Evolutionary conservation across 805 yeast genomes (phyloP).

Genomic region (Cyberlindnera mississippiensis): DNA sequence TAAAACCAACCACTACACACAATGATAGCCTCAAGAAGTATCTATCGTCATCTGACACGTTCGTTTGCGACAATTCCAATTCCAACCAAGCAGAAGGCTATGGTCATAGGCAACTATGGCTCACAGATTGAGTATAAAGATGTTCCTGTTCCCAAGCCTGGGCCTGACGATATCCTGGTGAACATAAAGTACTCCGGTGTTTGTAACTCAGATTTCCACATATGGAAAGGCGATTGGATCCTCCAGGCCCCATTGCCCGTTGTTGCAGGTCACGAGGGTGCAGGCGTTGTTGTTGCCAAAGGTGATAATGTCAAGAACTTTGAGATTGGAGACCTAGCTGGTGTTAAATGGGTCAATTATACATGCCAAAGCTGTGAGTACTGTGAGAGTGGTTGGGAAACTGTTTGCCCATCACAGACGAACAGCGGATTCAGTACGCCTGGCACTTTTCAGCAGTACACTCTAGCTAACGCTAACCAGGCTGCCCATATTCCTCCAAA

Average conservation of each 20-base stretch:
- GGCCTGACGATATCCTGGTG: conserved; percentile 48
- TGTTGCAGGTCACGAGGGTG: conserved; percentile 63
- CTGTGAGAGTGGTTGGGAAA: conserved; percentile 46
- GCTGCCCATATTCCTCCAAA: conserved; percentile 71
- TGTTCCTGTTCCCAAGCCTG: conserved; percentile 50
- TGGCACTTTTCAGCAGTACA: conserved; percentile 84
- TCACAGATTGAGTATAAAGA: conserved; percentile 44
- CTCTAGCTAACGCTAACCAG: conserved; percentile 77
- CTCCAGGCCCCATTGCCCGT: conserved; percentile 47
- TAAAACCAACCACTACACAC: too few species aligned
- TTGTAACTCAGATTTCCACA: conserved; percentile 58
- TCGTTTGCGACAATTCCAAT: conserved; percentile 19
- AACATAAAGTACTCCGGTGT: conserved; percentile 58
- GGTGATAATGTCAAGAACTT: conserved; percentile 51
- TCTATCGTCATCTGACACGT: too few species aligned
- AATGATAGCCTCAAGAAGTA: too few species aligned
- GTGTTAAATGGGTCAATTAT: conserved; percentile 57
- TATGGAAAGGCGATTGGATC: conserved; percentile 64
- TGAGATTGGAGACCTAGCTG: conserved; percentile 54
- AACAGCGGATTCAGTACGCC: conserved; percentile 82
- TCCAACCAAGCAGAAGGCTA: conserved; percentile 47
- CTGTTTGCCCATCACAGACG: conserved; percentile 60
- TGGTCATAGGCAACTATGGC: conserved; percentile 43
- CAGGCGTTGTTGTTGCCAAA: conserved; percentile 53
- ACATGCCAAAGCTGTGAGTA: conserved; percentile 54